phyloP scores from a whole-genome alignment of 1,284 basidiomycete species.

The Moesziomyces globuligerus region DNA sequence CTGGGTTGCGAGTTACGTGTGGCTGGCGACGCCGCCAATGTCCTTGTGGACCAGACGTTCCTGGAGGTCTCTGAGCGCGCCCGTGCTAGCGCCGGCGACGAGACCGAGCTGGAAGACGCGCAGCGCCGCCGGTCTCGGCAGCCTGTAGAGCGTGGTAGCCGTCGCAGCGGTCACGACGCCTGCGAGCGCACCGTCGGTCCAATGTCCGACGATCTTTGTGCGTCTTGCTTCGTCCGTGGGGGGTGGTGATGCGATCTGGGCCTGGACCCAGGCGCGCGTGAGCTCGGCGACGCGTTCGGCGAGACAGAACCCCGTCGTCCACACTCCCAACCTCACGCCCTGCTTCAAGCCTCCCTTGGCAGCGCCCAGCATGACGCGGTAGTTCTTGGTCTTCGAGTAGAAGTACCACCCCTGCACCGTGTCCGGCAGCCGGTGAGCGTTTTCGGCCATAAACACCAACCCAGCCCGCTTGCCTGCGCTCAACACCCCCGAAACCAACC shows the following conservation, averaged over 20 bases:
- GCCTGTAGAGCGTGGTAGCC: slow-evolving; percentile 38
- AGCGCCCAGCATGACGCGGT: slow-evolving; percentile 60
- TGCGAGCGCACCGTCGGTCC: slow-evolving; percentile 56
- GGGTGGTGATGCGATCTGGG: slow-evolving; percentile 2
- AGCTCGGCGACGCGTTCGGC: slow-evolving; percentile 42
- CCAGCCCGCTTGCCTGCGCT: slow-evolving; percentile 48
- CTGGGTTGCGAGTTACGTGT: slow-evolving; percentile 15
- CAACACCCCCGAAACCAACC: slow-evolving; percentile 56
- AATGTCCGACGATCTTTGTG: slow-evolving; percentile 50
- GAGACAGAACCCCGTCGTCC: slow-evolving; percentile 56
- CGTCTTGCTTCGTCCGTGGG: slow-evolving; percentile 1
- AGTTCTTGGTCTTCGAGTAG: slow-evolving; percentile 67
- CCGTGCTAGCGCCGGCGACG: slow-evolving; percentile 39
- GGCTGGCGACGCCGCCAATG: slow-evolving; percentile 43
- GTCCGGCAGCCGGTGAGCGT: slow-evolving; percentile 62
- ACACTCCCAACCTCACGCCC: slow-evolving; percentile 47
- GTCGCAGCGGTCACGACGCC: slow-evolving; percentile 43
- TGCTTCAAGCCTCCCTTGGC: slow-evolving; percentile 51
- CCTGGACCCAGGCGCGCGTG: slow-evolving; percentile 8
- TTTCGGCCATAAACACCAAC: slow-evolving; percentile 65
- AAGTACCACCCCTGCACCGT: slow-evolving; percentile 68
- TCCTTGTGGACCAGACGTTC: slow-evolving; percentile 29
- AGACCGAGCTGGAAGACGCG: slow-evolving; percentile 38
- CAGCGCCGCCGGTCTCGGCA: slow-evolving; percentile 25
- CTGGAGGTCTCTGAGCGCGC: slow-evolving; percentile 37